phyloP scores from a whole-genome alignment of 2,329 filamentous ascomycete species.

The Pseudocercospora fuligena region DNA sequence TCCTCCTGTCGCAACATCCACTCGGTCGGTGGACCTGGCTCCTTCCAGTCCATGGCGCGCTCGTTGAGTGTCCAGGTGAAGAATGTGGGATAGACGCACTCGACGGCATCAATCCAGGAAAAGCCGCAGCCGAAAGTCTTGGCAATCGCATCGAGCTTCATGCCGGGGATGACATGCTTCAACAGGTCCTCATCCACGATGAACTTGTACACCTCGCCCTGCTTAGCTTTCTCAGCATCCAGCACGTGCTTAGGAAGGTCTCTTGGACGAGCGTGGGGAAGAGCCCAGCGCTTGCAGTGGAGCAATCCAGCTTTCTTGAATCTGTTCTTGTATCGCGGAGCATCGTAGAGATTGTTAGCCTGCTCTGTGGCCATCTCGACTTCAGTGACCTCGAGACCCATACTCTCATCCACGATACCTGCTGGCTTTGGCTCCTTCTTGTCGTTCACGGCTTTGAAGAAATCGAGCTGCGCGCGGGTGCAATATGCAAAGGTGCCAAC shows the following conservation, averaged over 20 bases:
- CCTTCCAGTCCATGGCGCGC: conserved; percentile 40
- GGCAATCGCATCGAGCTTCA: conserved; percentile 50
- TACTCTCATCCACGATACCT: conserved; percentile 53
- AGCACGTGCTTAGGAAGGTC: conserved; percentile 31
- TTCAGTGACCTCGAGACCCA: conserved; percentile 64
- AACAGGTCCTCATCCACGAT: conserved; percentile 70
- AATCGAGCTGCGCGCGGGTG: conserved; percentile 34
- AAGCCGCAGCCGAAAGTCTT: conserved; percentile 38
- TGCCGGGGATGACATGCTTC: conserved; percentile 63
- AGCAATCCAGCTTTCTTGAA: conserved; percentile 60
- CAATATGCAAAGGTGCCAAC: conserved; percentile 57
- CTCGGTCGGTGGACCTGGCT: conserved; percentile 34
- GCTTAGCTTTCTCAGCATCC: conserved; percentile 35
- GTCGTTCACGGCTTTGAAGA: conserved; percentile 23
- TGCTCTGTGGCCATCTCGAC: conserved; percentile 55
- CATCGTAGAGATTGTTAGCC: conserved; percentile 54
- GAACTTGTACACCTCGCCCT: conserved; percentile 61
- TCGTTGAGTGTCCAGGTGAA: conserved; percentile 52
- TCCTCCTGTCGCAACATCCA: conserved; percentile 33
- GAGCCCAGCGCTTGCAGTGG: conserved; percentile 55
- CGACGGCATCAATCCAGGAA: conserved; percentile 45
- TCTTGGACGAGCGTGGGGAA: conserved; percentile 42
- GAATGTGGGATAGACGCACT: conserved; percentile 49
- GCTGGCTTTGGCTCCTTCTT: conserved; percentile 42
- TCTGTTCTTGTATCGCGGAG: conserved; percentile 44